phyloP scores from a whole-genome alignment of 108 stramenopile species.

The Skeletonema marinoi region DNA sequence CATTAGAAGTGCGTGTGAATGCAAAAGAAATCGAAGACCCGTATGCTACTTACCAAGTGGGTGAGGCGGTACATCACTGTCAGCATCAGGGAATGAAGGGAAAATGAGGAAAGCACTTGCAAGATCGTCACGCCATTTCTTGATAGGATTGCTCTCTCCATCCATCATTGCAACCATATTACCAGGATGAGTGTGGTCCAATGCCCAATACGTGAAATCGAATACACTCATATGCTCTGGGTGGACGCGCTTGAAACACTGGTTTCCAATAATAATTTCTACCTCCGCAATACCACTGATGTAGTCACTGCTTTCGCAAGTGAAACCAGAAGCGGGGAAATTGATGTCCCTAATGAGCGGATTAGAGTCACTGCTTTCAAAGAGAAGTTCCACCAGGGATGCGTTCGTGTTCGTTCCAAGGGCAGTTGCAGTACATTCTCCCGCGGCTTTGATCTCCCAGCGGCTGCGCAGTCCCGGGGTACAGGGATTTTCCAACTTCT shows the following conservation, averaged over 20 bases:
- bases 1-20: not conserved
- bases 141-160: constrained; percentile 36
- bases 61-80: not conserved
- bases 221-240: constrained; percentile 58
- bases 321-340: not conserved
- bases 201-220: constrained; percentile 59
- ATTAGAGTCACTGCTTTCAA: constrained; percentile 30
- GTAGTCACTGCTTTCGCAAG: constrained; percentile 24
- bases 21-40: not conserved
- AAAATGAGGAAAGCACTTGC: constrained; percentile 26
- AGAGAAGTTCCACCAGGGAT: constrained; percentile 28
- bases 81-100: not conserved
- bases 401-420: constrained; percentile 31
- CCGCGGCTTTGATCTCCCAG: constrained; percentile 46
- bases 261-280: constrained; percentile 30
- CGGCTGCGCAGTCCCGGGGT: constrained; percentile 35
- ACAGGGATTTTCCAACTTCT: constrained; percentile 17
- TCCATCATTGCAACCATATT: constrained; percentile 12
- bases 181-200: constrained; percentile 23
- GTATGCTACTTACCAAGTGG: not conserved
- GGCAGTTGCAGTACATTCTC: constrained; percentile 19
- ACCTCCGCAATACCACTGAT: not conserved
- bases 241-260: constrained; percentile 55
- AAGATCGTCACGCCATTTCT: constrained; percentile 36
- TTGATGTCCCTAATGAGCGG: constrained; percentile 32